Evolutionary conservation across 345 rosid species (phyloP).

Genomic region (Physaria fendleri): DNA sequence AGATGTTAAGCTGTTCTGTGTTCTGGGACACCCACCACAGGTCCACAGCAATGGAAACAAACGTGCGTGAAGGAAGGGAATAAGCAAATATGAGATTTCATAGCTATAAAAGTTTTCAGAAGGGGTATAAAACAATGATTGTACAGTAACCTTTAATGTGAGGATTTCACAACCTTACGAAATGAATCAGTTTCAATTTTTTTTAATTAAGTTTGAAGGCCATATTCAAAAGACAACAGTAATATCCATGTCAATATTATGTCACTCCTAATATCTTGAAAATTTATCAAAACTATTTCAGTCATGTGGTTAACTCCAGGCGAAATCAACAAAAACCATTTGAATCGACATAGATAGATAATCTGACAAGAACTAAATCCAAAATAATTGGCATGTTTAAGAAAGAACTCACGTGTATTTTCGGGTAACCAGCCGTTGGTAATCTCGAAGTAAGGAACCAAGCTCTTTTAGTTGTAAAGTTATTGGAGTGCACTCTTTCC

Average conservation of each 20-base stretch:
- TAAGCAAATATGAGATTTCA: neutral
- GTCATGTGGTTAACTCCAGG: neutral
- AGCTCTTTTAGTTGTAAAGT: constrained; percentile 67
- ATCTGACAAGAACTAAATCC: neutral
- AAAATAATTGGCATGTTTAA: neutral
- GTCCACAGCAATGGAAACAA: constrained; percentile 6
- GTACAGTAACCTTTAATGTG: neutral
- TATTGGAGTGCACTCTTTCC: constrained; percentile 54
- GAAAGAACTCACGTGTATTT: constrained; percentile 48
- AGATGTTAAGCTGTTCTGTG: constrained; percentile 33
- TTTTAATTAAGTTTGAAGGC: neutral
- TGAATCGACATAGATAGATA: neutral
- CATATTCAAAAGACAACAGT: neutral
- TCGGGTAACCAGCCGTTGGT: constrained; percentile 59
- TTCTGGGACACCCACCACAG: constrained; percentile 39
- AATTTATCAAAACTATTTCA: neutral
- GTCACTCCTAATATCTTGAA: neutral
- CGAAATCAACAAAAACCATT: neutral
- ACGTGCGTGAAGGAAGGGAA: constrained; percentile 2
- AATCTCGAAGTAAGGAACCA: constrained; percentile 80
- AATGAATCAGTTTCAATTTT: constrained; percentile 3
- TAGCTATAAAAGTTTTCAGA: neutral
- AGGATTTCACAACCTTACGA: neutral
- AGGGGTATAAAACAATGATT: neutral
- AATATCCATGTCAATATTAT: neutral